phyloP scores from a whole-genome alignment of 768 basidiomycete species.

The Saitozyma sp. region DNA sequence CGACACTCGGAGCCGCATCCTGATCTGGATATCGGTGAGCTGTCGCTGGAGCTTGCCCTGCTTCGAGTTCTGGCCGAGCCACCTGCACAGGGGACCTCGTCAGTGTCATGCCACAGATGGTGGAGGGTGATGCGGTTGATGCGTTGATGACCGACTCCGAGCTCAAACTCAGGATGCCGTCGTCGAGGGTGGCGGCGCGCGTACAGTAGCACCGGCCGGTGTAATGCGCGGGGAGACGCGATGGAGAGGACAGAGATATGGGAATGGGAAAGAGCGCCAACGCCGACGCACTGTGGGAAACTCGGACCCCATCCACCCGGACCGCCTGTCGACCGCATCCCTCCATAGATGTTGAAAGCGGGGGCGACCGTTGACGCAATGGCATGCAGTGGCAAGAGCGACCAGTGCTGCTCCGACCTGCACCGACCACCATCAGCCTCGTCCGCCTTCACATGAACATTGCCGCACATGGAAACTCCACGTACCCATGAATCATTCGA shows the following conservation, averaged over 20 bases:
- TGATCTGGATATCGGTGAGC: slow-evolving; percentile 85
- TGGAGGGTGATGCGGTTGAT: too few species aligned
- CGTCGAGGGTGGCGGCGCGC: too few species aligned
- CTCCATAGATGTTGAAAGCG: slow-evolving; percentile 79
- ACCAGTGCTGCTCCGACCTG: slow-evolving; percentile 93
- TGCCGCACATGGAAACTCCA: not conserved
- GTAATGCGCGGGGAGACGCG: not conserved
- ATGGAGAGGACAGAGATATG: not conserved
- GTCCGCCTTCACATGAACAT: not conserved
- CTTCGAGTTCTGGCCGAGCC: slow-evolving; percentile 98
- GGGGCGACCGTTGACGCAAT: slow-evolving; percentile 86
- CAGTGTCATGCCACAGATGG: too few species aligned
- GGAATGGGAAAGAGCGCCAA: too few species aligned
- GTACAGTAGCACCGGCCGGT: not conserved
- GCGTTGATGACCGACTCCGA: too few species aligned
- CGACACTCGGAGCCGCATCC: slow-evolving; percentile 91
- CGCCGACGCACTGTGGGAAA: slow-evolving; percentile 74
- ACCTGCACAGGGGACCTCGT: slow-evolving; percentile 58
- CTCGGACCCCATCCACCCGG: slow-evolving; percentile 46
- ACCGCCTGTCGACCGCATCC: slow-evolving; percentile 20
- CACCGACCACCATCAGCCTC: slow-evolving; percentile 1
- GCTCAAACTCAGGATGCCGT: too few species aligned
- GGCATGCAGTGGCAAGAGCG: slow-evolving; percentile 89
- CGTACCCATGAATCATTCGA: slow-evolving; percentile 84
- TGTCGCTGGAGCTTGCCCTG: slow-evolving; percentile 76